Percentiles rank a stretch among this genome's conserved stretches.
Conservation (phyloP, 352 stramenopile genomes). For the Phytopythium sindhum region DNA sequence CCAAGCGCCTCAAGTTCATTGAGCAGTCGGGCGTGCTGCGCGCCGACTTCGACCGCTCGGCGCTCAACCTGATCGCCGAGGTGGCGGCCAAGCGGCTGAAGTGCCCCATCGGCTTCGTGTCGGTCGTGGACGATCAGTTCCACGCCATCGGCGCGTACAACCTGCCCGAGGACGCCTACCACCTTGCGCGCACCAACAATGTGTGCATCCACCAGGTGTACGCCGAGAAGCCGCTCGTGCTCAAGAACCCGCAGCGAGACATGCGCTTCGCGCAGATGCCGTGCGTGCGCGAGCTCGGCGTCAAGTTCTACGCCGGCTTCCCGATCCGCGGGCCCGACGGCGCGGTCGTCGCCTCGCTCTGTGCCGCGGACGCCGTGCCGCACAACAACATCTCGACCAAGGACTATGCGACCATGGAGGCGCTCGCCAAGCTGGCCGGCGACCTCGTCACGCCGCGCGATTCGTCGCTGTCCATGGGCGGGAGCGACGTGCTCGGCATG, state of each 20-base stretch:
- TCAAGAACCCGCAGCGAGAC: constrained; percentile 68
- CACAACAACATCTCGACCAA: constrained; percentile 66
- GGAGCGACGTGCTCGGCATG: constrained; percentile 4
- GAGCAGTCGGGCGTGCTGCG: constrained; percentile 38
- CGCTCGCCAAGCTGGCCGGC: constrained; percentile 45
- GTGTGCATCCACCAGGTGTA: constrained; percentile 58
- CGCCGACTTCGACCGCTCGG: constrained; percentile 38
- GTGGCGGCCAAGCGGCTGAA: constrained; percentile 54
- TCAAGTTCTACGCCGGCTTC: constrained; percentile 78
- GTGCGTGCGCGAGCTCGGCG: constrained; percentile 34
- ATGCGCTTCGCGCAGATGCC: constrained; percentile 66
- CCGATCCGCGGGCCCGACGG: constrained; percentile 43
- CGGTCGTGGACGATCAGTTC: constrained; percentile 53
- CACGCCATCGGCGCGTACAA: constrained; percentile 49
- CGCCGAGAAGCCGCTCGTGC: constrained; percentile 51
- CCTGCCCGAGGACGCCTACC: constrained; percentile 20
- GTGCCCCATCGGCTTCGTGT: constrained; percentile 62
- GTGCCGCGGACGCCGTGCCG: constrained; percentile 32
- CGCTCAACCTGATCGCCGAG: constrained; percentile 56
- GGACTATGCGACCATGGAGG: constrained; percentile 75
- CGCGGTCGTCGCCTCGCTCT: constrained; percentile 52
- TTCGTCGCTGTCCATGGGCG: constrained; percentile 8
- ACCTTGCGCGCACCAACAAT: constrained; percentile 41
- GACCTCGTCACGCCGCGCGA: constrained; percentile 30
- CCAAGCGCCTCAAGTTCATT: constrained; percentile 36